These are phyloP conservation scores for Yamagishiella unicocca DNA, from an alignment of 139 green algal species.

Conservation along the genomic window DNA sequence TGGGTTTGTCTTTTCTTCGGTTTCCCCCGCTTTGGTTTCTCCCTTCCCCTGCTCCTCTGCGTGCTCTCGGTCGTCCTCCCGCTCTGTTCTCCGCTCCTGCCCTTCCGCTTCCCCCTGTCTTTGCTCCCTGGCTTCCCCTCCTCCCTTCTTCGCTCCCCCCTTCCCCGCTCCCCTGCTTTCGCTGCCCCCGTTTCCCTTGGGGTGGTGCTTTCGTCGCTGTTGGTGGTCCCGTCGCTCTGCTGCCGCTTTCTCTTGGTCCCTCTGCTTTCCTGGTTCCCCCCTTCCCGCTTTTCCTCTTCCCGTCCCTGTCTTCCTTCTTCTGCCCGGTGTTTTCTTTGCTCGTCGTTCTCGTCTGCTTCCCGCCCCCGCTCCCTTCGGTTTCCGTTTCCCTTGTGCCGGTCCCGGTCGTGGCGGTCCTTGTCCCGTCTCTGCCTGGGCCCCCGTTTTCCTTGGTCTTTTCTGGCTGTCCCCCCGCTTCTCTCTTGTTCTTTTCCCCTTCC, in stretches of 20 bases:
- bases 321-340: too few species aligned
- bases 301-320: background rate
- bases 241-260: background rate
- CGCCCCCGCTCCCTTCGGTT: too few species aligned
- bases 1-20: background rate
- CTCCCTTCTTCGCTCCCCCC: background rate
- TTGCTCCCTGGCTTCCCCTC: background rate
- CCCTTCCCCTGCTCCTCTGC: background rate
- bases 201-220: background rate
- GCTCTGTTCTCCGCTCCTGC: background rate
- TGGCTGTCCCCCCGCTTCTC: background rate
- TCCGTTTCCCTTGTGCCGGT: too few species aligned
- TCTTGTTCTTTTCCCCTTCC: background rate
- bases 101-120: background rate
- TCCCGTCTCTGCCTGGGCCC: too few species aligned
- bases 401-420: too few species aligned
- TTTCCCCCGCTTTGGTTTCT: background rate
- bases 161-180: background rate
- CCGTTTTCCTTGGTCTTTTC: background rate
- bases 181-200: background rate
- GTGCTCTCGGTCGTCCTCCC: background rate
- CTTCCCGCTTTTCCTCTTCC: background rate
- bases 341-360: too few species aligned
- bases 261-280: background rate
- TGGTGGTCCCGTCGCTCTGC: background rate